Evolutionary conservation across 2,329 filamentous ascomycete genomes (phyloP).

Genomic region (Trichoderma atroviride): DNA sequence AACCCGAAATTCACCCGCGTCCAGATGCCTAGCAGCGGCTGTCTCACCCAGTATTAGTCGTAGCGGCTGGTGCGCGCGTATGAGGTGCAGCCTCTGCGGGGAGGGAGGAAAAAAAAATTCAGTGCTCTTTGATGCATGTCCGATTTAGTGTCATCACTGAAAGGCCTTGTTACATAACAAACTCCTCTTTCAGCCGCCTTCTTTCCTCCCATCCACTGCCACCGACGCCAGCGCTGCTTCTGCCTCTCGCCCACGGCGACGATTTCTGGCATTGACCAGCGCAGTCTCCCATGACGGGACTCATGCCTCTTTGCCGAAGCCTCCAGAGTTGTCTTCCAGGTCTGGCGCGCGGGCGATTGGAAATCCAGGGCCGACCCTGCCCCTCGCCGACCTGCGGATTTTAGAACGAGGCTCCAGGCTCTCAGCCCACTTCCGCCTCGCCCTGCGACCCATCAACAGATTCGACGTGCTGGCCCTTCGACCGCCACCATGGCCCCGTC

Average conservation of each 20-base stretch:
- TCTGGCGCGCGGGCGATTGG: slow-evolving; percentile 33
- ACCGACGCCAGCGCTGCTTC: slow-evolving; percentile 15
- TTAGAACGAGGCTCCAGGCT: slow-evolving; percentile 25
- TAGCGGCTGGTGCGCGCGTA: not conserved
- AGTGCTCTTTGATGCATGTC: slow-evolving; percentile 11
- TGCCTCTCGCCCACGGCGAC: slow-evolving; percentile 29
- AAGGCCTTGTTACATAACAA: slow-evolving; percentile 11
- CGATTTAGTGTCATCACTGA: slow-evolving; percentile 26
- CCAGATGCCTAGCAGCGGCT: not conserved
- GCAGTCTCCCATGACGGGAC: slow-evolving; percentile 35
- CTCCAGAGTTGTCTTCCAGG: slow-evolving; percentile 37
- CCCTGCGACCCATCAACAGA: slow-evolving; percentile 23
- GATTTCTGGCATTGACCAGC: slow-evolving; percentile 31
- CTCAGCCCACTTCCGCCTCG: slow-evolving; percentile 13
- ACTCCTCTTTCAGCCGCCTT: slow-evolving; percentile 20
- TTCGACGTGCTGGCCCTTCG: not conserved
- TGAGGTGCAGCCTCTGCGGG: slow-evolving; percentile 23
- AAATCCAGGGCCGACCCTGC: slow-evolving; percentile 32
- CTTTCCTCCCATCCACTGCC: not conserved
- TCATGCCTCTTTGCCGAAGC: slow-evolving; percentile 40
- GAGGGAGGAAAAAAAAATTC: slow-evolving; percentile 23
- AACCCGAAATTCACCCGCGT: slow-evolving; percentile 33
- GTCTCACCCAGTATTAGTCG: not conserved
- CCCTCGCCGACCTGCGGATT: slow-evolving; percentile 31
- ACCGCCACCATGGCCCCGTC: slow-evolving; percentile 39